These are phyloP conservation scores for Coemansia sp. DNA, from an alignment of 192 early-diverging fungal genomes.

Conservation along the genomic window DNA sequence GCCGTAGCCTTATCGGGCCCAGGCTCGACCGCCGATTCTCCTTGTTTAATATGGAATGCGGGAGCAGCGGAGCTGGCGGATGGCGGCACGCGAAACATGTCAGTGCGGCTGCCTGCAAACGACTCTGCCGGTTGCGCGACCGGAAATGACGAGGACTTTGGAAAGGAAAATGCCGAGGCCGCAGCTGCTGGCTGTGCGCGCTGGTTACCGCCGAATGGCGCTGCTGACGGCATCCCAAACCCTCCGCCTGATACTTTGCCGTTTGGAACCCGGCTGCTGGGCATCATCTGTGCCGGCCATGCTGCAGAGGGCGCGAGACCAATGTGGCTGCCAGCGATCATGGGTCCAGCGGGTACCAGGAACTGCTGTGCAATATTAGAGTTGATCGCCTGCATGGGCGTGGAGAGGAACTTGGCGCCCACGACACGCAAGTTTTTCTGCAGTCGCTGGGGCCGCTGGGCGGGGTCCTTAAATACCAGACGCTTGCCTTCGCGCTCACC, in stretches of 20 bases:
- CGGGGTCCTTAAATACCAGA: conserved; percentile 38
- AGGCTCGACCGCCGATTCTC: background rate
- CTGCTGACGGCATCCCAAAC: background rate
- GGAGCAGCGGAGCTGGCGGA: background rate
- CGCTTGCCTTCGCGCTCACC: conserved; percentile 38
- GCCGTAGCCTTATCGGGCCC: background rate
- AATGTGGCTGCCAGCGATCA: conserved; percentile 1
- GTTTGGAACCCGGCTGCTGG: background rate
- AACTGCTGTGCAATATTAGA: conserved; percentile 19
- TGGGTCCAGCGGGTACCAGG: conserved; percentile 7
- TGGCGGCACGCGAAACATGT: conserved; percentile 5
- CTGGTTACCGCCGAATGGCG: background rate
- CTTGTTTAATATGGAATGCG: background rate
- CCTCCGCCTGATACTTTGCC: background rate
- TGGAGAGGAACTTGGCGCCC: conserved; percentile 37
- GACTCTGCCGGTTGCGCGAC: conserved; percentile 2
- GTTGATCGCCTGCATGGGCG: conserved; percentile 45
- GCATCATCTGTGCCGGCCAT: background rate
- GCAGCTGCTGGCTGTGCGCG: background rate
- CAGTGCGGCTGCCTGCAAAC: background rate
- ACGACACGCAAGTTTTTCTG: conserved; percentile 38
- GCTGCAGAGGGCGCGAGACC: background rate
- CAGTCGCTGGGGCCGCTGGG: conserved; percentile 19
- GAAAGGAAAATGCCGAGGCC: background rate
- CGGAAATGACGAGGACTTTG: background rate